Base-by-base conservation (phyloP, 345 rosid genomes). In the Gossypioides kirkii region DNA sequence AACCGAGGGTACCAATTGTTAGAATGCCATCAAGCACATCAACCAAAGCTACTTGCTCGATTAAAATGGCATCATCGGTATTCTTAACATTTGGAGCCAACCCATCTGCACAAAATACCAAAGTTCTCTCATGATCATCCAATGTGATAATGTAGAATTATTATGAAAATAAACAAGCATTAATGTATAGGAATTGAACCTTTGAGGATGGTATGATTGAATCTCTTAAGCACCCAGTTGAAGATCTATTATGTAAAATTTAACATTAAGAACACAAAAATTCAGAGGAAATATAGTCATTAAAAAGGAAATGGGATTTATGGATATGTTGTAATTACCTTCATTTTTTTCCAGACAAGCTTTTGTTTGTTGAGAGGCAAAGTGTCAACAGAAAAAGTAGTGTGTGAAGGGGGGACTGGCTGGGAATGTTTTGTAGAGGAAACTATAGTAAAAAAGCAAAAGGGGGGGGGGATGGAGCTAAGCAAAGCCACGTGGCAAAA, bases 1-100 rank as follows among this genome's bases (percentile, higher is more conserved):
- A 83, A 32, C 98, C 97, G 20, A 94, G 90, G 14, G 98, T 94
- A 12, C 97, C 97, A 61, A 94, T 91, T 50, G 94, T 91, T 62
- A 94, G 84, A 78, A 94, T 87, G 75, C 84, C 89, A 74, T 89
- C 96, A 42, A 93, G 86, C 78, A 80, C 90, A 58, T 87, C 94
- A 17, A 84, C 86, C 41, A 91, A 68, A 13, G 86, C 84, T 36
- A 83, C 86, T 75, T 90, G 96, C 71, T 87, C 87, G 41, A 81
- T 84, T 20, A 79, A 87, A 61, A 86, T 81, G 67, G 79, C 65
- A 63, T 77, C 90, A 6, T 32, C 38, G 38, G 80, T 86, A 76
- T 84, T 87, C 80, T 77, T 83, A 79, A 79, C 91, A 66, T 77
- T 80, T 80, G 76, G 77, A 61, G 74, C 76, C 70, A 81, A 66